These are phyloP conservation scores for Diaporthe vexans DNA, from an alignment of 2,329 filamentous ascomycete genomes.

Conservation along the genomic window DNA sequence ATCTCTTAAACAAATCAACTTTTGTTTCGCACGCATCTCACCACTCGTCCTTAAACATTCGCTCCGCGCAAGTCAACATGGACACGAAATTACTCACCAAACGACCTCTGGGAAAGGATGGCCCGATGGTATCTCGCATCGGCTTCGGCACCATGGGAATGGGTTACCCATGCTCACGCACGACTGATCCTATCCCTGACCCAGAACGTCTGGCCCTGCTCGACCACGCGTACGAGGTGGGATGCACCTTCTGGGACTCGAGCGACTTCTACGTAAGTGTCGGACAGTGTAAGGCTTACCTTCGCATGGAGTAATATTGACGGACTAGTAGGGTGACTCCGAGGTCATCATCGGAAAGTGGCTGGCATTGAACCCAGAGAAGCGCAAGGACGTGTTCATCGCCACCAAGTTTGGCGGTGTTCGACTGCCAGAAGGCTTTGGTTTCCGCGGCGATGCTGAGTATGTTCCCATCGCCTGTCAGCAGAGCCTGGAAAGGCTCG, in stretches of 20 bases:
- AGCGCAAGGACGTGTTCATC: conserved; percentile 60
- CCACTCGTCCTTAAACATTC: neutral
- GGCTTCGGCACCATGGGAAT: conserved; percentile 50
- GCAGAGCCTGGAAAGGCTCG: conserved; percentile 59
- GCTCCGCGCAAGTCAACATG: neutral
- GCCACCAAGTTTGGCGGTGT: conserved; percentile 54
- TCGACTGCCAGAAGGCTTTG: conserved; percentile 35
- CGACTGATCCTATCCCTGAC: conserved; percentile 55
- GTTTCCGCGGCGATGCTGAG: conserved; percentile 45
- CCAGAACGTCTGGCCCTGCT: conserved; percentile 65
- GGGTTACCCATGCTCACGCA: conserved; percentile 40
- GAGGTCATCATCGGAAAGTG: conserved; percentile 61
- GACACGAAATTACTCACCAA: neutral
- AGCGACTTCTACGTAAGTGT: conserved; percentile 36
- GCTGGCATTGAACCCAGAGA: conserved; percentile 61
- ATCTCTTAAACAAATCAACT: neutral
- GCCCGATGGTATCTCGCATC: conserved; percentile 45
- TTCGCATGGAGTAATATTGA: neutral
- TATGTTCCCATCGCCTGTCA: conserved; percentile 49
- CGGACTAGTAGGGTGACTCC: conserved; percentile 51
- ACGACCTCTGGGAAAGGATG: conserved; percentile 45
- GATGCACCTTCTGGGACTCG: conserved; percentile 51
- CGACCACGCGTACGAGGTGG: conserved; percentile 63
- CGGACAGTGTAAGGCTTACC: accelerated
- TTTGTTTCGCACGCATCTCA: neutral